Evolutionary conservation across 495 filamentous ascomycete genomes (phyloP), one percentile per base, ranked within the genome.

Genomic region (Daldinia vernicosa): DNA sequence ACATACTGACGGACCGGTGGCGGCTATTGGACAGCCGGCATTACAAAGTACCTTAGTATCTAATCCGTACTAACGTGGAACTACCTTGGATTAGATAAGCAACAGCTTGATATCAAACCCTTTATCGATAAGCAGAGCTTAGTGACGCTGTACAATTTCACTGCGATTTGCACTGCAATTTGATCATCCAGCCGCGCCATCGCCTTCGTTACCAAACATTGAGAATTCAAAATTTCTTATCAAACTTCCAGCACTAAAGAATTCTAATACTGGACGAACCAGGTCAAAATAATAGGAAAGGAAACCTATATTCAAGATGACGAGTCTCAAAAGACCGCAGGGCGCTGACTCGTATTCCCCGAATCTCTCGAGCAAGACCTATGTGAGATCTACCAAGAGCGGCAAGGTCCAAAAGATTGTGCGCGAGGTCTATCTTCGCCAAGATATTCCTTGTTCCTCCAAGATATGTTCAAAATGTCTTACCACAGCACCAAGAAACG

Each of bases 371-470:
- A 97, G 90, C 86, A 97, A 98, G 82, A 87, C 95, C 69, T 99
- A 94, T 74, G 91, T 98, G 67, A 85, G 95, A 63, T 97, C 95
- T 28, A 94, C 93, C 17, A 95, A 91, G 79, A 92, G 88, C 79
- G 95, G 95, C 75, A 98, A 97, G 83, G 95, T 98, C 65, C 93
- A 97, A 81, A 99, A 99, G 83, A 94, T 99, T 78, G 96, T 98
- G 66, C 89, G 93, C 52, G 95, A 99, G 84, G 83, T 98, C 59
- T 98, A 99, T 81, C 86, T 99, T 32, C 88, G 95, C 74, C 90
- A 93, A 83, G 96, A 99, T 78, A 98, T 98, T 71, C 95, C 95
- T 33, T 99, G 95, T 82, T 99, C 96, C 15, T 98, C 94, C 3
- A 90, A 87, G 78, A 86, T 98, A 54, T 99, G 95, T 82, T 82